Conservation (phyloP, 805 yeast species). For the Nakazawaea ambrosiae region DNA sequence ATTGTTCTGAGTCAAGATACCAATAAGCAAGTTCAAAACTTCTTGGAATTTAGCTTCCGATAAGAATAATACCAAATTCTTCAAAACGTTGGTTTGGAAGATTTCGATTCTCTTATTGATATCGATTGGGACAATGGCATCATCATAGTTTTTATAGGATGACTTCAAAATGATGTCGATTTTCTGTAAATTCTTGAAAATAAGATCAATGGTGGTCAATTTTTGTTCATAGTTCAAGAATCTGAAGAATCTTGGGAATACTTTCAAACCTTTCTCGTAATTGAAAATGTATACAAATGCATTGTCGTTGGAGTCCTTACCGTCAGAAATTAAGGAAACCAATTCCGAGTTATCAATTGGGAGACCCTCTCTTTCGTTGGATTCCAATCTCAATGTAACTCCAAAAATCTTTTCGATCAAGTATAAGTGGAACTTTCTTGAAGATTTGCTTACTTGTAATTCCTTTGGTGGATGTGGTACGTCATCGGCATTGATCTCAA, state of each 20-base stretch:
- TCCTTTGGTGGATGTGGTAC: constrained; percentile 22
- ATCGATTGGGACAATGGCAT: constrained; percentile 40
- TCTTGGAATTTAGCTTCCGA: constrained; percentile 77
- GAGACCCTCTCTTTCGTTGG: constrained; percentile 53
- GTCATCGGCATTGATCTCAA: constrained; percentile 16
- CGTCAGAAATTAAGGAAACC: constrained; percentile 47
- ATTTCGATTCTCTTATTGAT: constrained; percentile 59
- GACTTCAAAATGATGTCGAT: constrained; percentile 74
- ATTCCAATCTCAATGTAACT: constrained; percentile 72
- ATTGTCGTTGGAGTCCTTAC: constrained; percentile 52
- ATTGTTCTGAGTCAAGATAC: constrained; percentile 63
- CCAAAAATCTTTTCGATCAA: constrained; percentile 75
- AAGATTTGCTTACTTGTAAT: constrained; percentile 24
- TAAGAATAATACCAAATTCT: constrained; percentile 74
- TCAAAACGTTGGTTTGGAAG: constrained; percentile 75
- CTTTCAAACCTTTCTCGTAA: constrained; percentile 82
- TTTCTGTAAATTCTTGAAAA: constrained; percentile 75
- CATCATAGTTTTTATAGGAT: constrained; percentile 59
- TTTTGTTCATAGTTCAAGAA: constrained; percentile 73
- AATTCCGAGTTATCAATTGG: constrained; percentile 41
- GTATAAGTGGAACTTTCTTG: constrained; percentile 50
- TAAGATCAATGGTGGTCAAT: constrained; percentile 65
- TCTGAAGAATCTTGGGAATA: constrained; percentile 82
- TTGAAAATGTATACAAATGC: constrained; percentile 81
- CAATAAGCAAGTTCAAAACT: constrained; percentile 68